Evolutionary conservation across 345 rosid species (phyloP), one percentile per base, ranked within the genome.

Genomic region (Pugionium cornutum): DNA sequence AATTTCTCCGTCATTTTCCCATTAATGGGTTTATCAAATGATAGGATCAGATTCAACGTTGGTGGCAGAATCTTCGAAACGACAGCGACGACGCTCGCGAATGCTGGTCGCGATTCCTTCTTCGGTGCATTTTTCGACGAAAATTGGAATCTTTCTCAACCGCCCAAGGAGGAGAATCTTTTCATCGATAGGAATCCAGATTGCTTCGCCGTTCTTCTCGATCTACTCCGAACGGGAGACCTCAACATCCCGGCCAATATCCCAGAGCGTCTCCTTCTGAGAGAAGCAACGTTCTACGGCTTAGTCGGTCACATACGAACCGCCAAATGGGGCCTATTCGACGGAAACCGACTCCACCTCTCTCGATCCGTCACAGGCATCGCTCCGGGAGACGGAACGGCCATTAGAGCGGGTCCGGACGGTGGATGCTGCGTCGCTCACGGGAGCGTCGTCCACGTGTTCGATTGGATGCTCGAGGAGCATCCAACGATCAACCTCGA

Each of bases 371-470:
- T 88, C 5, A 73, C 78, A 4, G 97, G 99, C 9, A 83, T 72
- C 9, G 97, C 99, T 8, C 99, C 99, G 0, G 99, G 99, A 4
- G 99, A 94, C n/a, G 99, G 97, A 35, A 90, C 99, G 0, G 97
- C 97, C 18, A 84, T 94, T 47, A 84, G 99, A 11, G 99, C 97
- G 0, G 96, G 92, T 1, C 97, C 97, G 0, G 89, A 88, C 37
- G 99, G 97, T 3, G 99, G 99, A 4, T 88, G 95, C 73, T 87
- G 96, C 43, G 96, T 94, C 27, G 99, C 92, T 0, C 99, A 94
- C 41, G 99, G 99, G 1, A 86, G 92, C 49, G 68, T 94, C 46
- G 99, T 90, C 3, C 99, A 83, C 42, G 95, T 91, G 35, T 90
- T 78, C 40, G 92, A 94, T 55, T 94, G 99, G 99, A 84, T 69